Conservation (phyloP, 2,329 filamentous ascomycete genomes). For the Aspergillus flavus region DNA sequence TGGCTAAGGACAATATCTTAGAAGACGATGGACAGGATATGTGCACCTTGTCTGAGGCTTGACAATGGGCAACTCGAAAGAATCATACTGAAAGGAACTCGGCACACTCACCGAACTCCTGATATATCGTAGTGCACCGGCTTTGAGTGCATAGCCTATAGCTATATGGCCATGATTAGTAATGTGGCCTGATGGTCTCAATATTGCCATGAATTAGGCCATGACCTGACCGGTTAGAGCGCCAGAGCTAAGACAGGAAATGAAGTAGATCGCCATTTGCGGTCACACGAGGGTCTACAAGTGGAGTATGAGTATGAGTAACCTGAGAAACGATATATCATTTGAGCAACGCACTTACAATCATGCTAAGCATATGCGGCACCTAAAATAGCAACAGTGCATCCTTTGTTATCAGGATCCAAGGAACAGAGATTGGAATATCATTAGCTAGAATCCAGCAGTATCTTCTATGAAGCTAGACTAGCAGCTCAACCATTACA, state of each 20-base stretch:
- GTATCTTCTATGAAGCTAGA: neutral
- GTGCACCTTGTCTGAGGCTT: too few species aligned
- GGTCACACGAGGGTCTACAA: neutral
- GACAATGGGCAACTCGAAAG: too few species aligned
- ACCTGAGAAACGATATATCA: neutral
- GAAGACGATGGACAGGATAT: neutral
- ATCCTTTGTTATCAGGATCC: neutral
- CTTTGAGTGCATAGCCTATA: too few species aligned
- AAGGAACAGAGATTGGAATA: neutral
- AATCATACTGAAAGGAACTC: too few species aligned
- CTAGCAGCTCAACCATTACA: neutral
- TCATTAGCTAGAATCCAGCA: neutral
- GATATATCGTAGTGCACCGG: too few species aligned
- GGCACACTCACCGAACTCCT: too few species aligned
- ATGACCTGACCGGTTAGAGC: too few species aligned
- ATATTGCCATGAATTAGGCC: too few species aligned
- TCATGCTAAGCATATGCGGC: neutral
- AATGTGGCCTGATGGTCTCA: too few species aligned
- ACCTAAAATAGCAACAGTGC: neutral
- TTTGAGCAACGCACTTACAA: neutral
- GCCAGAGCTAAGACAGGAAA: too few species aligned
- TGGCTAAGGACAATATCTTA: too few species aligned
- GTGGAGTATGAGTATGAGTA: neutral
- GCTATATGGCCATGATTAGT: too few species aligned
- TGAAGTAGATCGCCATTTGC: neutral